These are phyloP conservation scores for Lentinula novae-zelandiae DNA, from an alignment of 1,284 basidiomycete species.

Conservation along the genomic window DNA sequence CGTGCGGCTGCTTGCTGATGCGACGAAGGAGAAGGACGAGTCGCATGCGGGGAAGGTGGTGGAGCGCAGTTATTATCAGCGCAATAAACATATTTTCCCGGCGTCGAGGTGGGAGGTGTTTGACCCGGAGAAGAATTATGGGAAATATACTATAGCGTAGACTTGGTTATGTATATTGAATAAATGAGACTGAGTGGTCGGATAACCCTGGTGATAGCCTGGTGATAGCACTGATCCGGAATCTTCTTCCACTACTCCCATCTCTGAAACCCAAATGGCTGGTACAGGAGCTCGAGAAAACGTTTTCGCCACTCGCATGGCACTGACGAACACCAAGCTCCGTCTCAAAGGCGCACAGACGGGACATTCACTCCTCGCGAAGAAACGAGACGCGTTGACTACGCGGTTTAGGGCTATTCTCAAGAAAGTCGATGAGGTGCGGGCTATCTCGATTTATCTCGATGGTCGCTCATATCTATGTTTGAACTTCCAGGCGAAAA, in stretches of 20 bases:
- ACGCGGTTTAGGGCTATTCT: constrained; percentile 90
- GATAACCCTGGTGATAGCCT: too few relatives aligned
- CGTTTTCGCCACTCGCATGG: constrained; percentile 94
- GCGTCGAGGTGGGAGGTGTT: constrained; percentile 95
- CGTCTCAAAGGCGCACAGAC: constrained; percentile 97
- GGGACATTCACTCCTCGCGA: constrained; percentile 94
- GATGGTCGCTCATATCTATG: too few relatives aligned
- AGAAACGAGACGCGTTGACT: constrained; percentile 95
- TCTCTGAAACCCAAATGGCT: constrained; percentile 57
- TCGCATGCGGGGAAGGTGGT: constrained; percentile 99
- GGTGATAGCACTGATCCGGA: too few relatives aligned
- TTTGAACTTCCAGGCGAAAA: constrained; percentile 72
- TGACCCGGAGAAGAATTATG: constrained; percentile 89
- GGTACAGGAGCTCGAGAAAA: constrained; percentile 87
- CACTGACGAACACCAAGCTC: constrained; percentile 89
- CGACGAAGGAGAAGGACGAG: constrained; percentile 96
- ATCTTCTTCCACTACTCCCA: not conserved
- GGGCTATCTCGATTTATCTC: constrained; percentile 16
- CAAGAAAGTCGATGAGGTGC: constrained; percentile 90
- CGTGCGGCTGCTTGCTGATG: constrained; percentile 92
- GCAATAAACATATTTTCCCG: constrained; percentile 97
- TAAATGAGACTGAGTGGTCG: not conserved
- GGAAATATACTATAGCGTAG: constrained; percentile 61
- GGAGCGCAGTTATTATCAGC: constrained; percentile 92
- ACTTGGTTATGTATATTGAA: not conserved